Evolutionary conservation across 306 rosid genomes (phyloP).

Genomic region (Rosa rugosa): DNA sequence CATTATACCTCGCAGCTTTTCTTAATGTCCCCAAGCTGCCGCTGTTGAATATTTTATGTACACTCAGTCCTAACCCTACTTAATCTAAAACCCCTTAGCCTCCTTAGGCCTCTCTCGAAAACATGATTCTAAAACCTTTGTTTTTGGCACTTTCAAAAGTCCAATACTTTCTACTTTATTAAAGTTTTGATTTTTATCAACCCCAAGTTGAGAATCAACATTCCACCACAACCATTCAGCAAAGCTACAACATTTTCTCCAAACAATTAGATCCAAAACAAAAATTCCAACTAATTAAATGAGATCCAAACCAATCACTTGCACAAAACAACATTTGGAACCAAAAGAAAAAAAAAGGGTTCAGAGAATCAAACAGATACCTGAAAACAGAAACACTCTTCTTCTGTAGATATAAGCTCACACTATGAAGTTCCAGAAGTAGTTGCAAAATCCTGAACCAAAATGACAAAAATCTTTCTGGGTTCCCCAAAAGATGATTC

Average conservation of each 20-base stretch:
- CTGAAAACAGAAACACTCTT: not conserved
- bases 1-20: not conserved
- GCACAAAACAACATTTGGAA: not conserved
- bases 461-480: not conserved
- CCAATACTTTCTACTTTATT: not conserved
- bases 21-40: not conserved
- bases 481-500: slow-evolving; percentile 5
- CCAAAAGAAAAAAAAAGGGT: not conserved
- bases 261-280: not conserved
- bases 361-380: not conserved
- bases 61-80: not conserved
- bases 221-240: not conserved
- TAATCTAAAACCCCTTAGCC: not conserved
- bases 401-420: not conserved
- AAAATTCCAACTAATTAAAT: not conserved
- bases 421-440: not conserved
- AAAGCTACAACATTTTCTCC: not conserved
- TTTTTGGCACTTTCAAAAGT: not conserved
- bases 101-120: not conserved
- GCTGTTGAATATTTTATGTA: not conserved
- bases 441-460: not conserved
- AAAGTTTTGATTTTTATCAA: not conserved
- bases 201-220: not conserved
- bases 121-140: not conserved
- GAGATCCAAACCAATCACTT: slow-evolving; percentile 11